Percentiles rank a stretch among this genome's conserved stretches.
These are phyloP conservation scores for Eucalyptus sp. DNA, from an alignment of 345 rosid species.

Conservation along the genomic window DNA sequence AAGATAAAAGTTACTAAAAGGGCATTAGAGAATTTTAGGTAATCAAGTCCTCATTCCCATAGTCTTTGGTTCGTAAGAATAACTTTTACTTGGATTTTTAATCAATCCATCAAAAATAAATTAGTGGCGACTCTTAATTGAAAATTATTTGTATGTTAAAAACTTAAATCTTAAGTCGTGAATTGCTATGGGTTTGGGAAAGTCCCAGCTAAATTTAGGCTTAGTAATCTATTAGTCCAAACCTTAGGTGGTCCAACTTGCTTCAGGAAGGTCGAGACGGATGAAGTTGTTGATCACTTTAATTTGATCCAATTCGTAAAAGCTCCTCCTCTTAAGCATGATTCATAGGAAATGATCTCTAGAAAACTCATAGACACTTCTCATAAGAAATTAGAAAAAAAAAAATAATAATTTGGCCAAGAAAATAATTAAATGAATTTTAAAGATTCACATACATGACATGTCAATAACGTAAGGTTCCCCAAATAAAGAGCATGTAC, in stretches of 20 bases:
- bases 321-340: neutral
- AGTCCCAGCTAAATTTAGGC: too few species aligned
- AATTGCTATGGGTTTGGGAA: too few species aligned
- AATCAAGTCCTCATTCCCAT: too few species aligned
- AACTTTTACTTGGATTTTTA: too few species aligned
- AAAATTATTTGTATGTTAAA: too few species aligned
- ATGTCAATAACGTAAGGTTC: neutral
- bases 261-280: fast-evolving
- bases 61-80: too few species aligned
- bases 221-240: too few species aligned
- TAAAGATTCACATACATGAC: neutral
- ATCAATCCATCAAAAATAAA: fast-evolving
- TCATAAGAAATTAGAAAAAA: neutral
- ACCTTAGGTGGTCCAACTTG: too few species aligned
- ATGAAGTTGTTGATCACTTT: neutral
- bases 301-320: neutral
- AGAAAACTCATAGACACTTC: neutral
- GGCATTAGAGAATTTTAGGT: fast-evolving
- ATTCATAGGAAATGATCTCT: neutral
- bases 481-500: neutral
- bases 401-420: neutral
- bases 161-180: too few species aligned
- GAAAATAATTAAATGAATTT: neutral
- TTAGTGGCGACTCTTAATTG: too few species aligned
- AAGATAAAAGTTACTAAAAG: too few species aligned